These are phyloP conservation scores for Candida glucosophila DNA, from an alignment of 1,139 yeast genomes.

Conservation along the genomic window DNA sequence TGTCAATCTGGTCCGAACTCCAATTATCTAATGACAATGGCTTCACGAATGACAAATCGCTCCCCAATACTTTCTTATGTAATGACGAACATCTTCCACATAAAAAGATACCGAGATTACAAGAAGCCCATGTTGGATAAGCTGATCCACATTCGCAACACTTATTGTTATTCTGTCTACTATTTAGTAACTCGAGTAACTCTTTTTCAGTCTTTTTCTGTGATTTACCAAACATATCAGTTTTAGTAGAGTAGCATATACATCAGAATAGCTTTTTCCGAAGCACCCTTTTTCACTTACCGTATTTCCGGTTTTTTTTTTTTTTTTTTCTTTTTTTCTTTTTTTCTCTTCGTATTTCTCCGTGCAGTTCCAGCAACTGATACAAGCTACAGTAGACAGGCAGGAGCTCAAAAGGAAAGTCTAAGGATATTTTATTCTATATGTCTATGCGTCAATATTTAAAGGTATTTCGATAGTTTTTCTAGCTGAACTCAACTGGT, in stretches of 20 bases:
- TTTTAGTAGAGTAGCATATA: too few species aligned
- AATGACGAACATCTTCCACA: conserved; percentile 76
- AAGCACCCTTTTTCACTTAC: too few species aligned
- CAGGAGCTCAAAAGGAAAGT: too few species aligned
- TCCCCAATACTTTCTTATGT: conserved; percentile 66
- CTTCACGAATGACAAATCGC: conserved; percentile 59
- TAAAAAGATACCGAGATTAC: conserved; percentile 50
- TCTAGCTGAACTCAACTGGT: conserved; percentile 1
- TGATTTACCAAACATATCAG: conserved; percentile 25
- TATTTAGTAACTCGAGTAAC: conserved; percentile 36
- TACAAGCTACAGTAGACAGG: too few species aligned
- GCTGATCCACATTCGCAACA: conserved; percentile 68
- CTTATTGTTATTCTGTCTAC: conserved; percentile 38
- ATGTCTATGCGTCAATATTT: too few species aligned
- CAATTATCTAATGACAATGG: conserved; percentile 80
- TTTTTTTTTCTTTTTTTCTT: too few species aligned
- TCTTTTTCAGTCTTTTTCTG: conserved; percentile 33
- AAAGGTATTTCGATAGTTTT: conserved; percentile 2
- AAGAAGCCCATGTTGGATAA: conserved; percentile 54
- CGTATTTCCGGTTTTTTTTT: too few species aligned
- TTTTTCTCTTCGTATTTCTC: too few species aligned
- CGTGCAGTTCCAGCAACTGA: too few species aligned
- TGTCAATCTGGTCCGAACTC: conserved; percentile 51
- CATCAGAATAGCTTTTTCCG: too few species aligned
- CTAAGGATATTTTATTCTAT: too few species aligned